Base-by-base conservation (phyloP, 345 rosid species). In the Citrus hindsii region DNA sequence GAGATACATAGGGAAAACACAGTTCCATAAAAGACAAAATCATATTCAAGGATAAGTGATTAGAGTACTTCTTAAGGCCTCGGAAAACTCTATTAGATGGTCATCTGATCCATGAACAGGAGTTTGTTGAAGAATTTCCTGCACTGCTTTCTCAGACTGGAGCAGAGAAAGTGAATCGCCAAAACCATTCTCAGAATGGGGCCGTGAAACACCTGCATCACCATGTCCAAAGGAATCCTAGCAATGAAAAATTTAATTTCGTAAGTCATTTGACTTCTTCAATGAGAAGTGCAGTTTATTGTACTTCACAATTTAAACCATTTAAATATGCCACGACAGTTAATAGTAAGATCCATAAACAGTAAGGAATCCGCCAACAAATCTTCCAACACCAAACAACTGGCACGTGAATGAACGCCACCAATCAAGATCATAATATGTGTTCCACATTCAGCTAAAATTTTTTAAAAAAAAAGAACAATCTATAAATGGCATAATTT, bases 61-160 rank as follows among this genome's bases (percentile, higher is more conserved):
- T n/a, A 80, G 35, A 89, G 81, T 89, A 97, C 98, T 94, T 92
- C 98, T 89, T 77, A 97, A 40, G 69, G 99, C 94, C 88, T 92
- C 99, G 1, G 99, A 93, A 79, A 97, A 93, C 83, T 97, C 99
- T 59, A 94, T 82, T 10, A 94, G 96, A 87, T 97, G 98, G 76
- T 94, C 97, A 65, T 94, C 99, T 5, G 82, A 83, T 62, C 90
- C 94, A 59, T 84, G 91, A 77, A 91, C 83, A 67, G 94, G 97
- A 85, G 92, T 89, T 86, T 89, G 93, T 76, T 89, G 89, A 84
- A 94, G 92, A 81, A 94, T 83, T 80, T 94, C 99, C 64, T 88
- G 91, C 79, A 97, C 94, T 73, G 97, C 97, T 79, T 94, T 94
- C 91, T 96, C 98, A 3, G 97, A 88, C 70, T 85, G 94, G 71